Percentiles rank a stretch among this genome's conserved stretches.
phyloP scores from a whole-genome alignment of 371 early-diverging fungal species.

The Rhizopus stolonifer region DNA sequence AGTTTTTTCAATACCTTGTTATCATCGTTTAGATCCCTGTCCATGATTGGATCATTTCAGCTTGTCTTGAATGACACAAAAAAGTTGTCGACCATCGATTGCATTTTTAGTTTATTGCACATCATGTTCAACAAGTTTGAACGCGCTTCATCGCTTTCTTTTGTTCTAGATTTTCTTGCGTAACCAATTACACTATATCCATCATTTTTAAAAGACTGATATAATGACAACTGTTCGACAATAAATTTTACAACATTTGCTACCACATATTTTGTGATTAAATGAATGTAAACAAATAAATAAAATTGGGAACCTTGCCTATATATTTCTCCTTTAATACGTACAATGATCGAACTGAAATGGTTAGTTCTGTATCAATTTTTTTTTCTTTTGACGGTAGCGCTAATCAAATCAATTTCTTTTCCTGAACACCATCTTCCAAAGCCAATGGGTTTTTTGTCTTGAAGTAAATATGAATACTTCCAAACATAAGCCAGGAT shows the following conservation, averaged over 20 bases:
- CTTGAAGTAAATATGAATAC: no score
- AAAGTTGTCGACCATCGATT: conserved; percentile 16
- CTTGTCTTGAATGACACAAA: conserved; percentile 16
- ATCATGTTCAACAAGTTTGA: conserved; percentile 16
- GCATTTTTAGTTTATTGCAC: conserved; percentile 14
- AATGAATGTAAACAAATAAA: conserved; percentile 13
- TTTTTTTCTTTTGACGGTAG: no score
- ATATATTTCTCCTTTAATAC: conserved; percentile 19
- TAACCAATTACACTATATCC: conserved; percentile 22
- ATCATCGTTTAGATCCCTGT: conserved; percentile 11
- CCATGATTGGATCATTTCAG: conserved; percentile 8
- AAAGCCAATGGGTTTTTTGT: no score
- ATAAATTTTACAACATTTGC: conserved; percentile 11
- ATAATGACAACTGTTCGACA: conserved; percentile 14
- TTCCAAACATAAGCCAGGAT: no score
- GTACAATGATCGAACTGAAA: conserved; percentile 11
- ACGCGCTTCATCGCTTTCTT: conserved; percentile 19
- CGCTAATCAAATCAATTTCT: no score
- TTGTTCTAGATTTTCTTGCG: conserved; percentile 22
- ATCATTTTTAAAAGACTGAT: conserved; percentile 20
- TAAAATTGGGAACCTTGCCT: conserved; percentile 10
- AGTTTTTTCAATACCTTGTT: no score
- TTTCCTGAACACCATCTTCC: no score
- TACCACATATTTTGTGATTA: conserved; percentile 11
- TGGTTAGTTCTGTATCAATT: neutral